Evolutionary conservation across 1,284 basidiomycete species (phyloP).

Genomic region (Pterulicium gracile): DNA sequence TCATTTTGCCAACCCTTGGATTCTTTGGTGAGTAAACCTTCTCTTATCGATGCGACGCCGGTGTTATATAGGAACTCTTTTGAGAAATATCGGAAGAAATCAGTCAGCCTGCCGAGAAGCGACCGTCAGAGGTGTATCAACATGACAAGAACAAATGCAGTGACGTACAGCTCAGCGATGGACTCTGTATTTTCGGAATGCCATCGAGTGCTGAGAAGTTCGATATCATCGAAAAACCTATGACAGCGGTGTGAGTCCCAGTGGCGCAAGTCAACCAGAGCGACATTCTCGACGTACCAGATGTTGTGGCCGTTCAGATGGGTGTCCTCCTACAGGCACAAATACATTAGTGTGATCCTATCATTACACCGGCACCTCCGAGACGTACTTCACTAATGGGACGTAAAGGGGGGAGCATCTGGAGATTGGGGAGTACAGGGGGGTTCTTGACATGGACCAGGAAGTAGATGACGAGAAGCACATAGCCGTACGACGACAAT

Average conservation of each 20-base stretch:
- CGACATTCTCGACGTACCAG: constrained; percentile 37
- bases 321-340: constrained; percentile 61
- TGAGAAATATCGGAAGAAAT: constrained; percentile 96
- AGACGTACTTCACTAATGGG: constrained; percentile 57
- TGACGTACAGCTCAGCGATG: constrained; percentile 80
- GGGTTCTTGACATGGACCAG: constrained; percentile 95
- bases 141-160: constrained; percentile 3
- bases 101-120: constrained; percentile 62
- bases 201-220: constrained; percentile 85
- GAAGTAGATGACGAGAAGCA: constrained; percentile 95
- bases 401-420: constrained; percentile 79
- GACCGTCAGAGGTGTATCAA: constrained; percentile 4
- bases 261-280: not conserved
- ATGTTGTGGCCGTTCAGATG: constrained; percentile 78
- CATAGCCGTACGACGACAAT: constrained; percentile 95
- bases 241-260: constrained; percentile 8
- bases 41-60: constrained; percentile 85
- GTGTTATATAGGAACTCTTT: constrained; percentile 90
- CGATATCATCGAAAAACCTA: constrained; percentile 97
- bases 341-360: too few relatives aligned
- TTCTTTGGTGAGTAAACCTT: constrained; percentile 84
- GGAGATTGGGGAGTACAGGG: constrained; percentile 85
- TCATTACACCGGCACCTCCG: constrained; percentile 6
- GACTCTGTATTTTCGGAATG: constrained; percentile 87
- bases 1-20: constrained; percentile 91